Percentiles rank a stretch among this genome's conserved stretches.
phyloP scores from a whole-genome alignment of 768 basidiomycete species.

The Suillus decipiens region DNA sequence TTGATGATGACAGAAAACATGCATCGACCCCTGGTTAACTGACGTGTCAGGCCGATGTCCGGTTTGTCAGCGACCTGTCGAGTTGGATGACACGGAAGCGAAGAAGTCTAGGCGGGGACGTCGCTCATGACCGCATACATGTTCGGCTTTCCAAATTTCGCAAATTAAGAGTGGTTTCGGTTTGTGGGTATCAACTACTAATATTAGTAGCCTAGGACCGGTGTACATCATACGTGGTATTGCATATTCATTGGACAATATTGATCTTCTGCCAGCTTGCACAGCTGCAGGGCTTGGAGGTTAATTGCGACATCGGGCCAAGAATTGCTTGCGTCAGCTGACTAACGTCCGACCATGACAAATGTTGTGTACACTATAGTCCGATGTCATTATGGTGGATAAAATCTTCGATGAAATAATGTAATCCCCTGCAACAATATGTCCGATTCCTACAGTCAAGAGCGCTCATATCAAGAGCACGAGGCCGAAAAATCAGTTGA shows the following conservation, averaged over 20 bases:
- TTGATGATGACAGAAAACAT: constrained; percentile 62
- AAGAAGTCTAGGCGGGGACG: constrained; percentile 33
- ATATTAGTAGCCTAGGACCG: background rate
- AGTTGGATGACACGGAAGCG: constrained; percentile 41
- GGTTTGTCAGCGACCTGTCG: constrained; percentile 77
- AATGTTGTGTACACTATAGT: background rate
- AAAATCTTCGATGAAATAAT: background rate
- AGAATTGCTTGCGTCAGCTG: background rate
- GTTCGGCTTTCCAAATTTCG: background rate
- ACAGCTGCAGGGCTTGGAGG: background rate
- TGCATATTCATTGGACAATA: constrained; percentile 22
- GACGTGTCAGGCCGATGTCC: constrained; percentile 89
- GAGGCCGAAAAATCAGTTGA: too few species aligned
- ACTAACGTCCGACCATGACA: background rate
- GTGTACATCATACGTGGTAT: constrained; percentile 11
- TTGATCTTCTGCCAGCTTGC: background rate
- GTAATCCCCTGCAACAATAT: background rate
- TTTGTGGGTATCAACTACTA: background rate
- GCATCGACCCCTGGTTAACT: constrained; percentile 86
- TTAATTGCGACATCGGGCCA: background rate
- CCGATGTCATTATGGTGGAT: background rate
- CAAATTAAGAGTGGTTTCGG: background rate
- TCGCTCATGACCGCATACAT: constrained; percentile 18
- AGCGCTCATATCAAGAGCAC: background rate
- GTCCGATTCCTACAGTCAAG: background rate